phyloP scores from a whole-genome alignment of 2,329 filamentous ascomycete species.

The Cladosporium velox region DNA sequence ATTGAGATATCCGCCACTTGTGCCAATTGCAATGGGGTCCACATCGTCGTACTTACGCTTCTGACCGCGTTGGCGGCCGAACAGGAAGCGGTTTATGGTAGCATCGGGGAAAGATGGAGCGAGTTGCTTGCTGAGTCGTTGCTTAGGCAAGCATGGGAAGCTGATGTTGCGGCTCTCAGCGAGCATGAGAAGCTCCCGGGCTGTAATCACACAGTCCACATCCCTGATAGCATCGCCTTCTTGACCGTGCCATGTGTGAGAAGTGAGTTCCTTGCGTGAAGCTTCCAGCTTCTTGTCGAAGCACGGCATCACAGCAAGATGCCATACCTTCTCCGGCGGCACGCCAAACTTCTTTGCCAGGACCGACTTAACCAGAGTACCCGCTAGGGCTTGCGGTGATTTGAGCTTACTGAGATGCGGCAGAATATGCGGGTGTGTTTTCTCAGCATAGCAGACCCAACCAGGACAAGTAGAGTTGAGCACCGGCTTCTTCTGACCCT shows the following conservation, averaged over 20 bases:
- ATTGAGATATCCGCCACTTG: slow-evolving; percentile 85
- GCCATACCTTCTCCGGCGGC: slow-evolving; percentile 81
- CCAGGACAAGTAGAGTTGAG: slow-evolving; percentile 91
- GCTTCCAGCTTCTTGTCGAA: slow-evolving; percentile 99
- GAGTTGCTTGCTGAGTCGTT: slow-evolving; percentile 51
- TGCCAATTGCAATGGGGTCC: slow-evolving; percentile 57
- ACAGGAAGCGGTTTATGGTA: slow-evolving; percentile 71
- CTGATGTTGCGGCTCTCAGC: slow-evolving; percentile 76
- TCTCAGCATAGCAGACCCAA: slow-evolving; percentile 98
- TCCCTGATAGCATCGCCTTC: slow-evolving; percentile 67
- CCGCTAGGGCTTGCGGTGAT: slow-evolving; percentile 88
- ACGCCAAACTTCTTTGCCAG: slow-evolving; percentile 73
- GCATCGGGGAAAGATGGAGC: slow-evolving; percentile 70
- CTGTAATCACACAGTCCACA: slow-evolving; percentile 97
- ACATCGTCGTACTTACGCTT: slow-evolving; percentile 44
- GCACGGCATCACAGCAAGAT: slow-evolving; percentile 94
- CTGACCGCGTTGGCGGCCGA: slow-evolving; percentile 58
- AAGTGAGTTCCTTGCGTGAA: slow-evolving; percentile 85
- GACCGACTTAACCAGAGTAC: slow-evolving; percentile 85
- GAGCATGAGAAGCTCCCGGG: slow-evolving; percentile 88
- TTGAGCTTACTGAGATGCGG: slow-evolving; percentile 90
- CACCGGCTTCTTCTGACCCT: slow-evolving; percentile 61
- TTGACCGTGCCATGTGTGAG: slow-evolving; percentile 38
- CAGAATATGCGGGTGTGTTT: slow-evolving; percentile 91
- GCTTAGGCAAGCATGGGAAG: slow-evolving; percentile 70